Evolutionary conservation across 192 early-diverging fungal genomes (phyloP), one percentile per base, ranked within the genome.

Genomic region (Backusella psychrophila): DNA sequence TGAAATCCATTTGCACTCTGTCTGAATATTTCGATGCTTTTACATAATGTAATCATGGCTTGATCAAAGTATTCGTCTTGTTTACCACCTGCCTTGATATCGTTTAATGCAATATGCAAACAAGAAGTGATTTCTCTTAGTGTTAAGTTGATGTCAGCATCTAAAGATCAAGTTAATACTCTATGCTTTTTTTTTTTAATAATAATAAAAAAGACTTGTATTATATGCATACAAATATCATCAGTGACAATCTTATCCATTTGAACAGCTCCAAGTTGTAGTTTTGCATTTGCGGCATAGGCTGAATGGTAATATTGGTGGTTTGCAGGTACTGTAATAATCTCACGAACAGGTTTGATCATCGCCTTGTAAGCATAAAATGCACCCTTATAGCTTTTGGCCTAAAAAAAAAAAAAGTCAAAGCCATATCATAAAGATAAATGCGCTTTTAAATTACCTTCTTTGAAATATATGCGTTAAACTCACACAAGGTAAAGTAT

Each of bases 401-500:
- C 63, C 83, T 89, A 86, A 75, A 19, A 87, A 83, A 31, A 67
- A 3, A 15, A 35, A 34, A 68, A 33, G 33, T 19, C 8, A 34
- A 15, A n/a, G 21, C 7, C 11, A 39, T 12, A 11, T 3, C 38
- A 38, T 38, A 39, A 39, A 39, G 66, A 66, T 23, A 23, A 33
- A 66, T 44, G 4, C 11, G 34, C 19, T 7, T 29, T 44, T 17
- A 44, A 3, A 39, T 46, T 87, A 85, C 87, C 83, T 89, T 89
- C 42, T 71, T 42, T 1, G 84, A 68, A 44, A 84, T 56, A 49
- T 81, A 82, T 0, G 80, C 72, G 46, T 83, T 75, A n/a, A 87
- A 84, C 36, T 83, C 79, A 59, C 73, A 76, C 71, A 84, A 77
- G 12, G 80, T 71, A 36, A 82, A 75, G 26, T 79, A 86, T 7